Evolutionary conservation across 1,284 basidiomycete genomes (phyloP), one percentile per base, ranked within the genome.

Genomic region (Bondarzewia mesenterica): DNA sequence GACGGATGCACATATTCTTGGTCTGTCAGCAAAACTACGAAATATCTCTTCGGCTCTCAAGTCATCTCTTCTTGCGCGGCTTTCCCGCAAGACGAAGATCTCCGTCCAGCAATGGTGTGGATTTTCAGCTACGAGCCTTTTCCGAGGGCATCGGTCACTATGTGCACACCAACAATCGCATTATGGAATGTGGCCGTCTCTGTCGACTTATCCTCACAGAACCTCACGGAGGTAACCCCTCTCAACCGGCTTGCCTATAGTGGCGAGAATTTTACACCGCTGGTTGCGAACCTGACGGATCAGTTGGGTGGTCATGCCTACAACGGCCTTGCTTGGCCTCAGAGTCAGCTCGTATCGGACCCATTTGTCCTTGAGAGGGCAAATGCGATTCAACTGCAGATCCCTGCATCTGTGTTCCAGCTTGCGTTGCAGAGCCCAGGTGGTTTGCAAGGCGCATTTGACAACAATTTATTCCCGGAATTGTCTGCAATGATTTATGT

Each of bases 401-500:
- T 79, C 44, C 74, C 76, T 5, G 71, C 75, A 10, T 71, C 75
- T 6, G 67, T 78, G 10, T 71, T 71, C 47, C 73, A 77, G 58
- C 63, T 65, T 7, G 73, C 75, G 1, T 52, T 64, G 14, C 58
- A 64, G 42, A 69, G 64, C 25, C 51, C 63, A 2, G 59, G 57
- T 20, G 71, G 73, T 2, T 55, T 75, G 12, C 38, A 52, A 3
- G 68, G 58, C 4, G 67, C 66, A 16, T 76, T 77, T 49, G 50
- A 55, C 14, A 56, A 60, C 3, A 56, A 66, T 44, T 52, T 56
- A 10, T 77, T 77, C 48, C 64, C 67, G 8, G 48, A 57, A 7
- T 58, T 72, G 36, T 65, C 71, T 0, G 60, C 65, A 7, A 41
- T 57, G 20, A 68, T 78, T 40, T 80, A 80, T 56, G 77, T 80